Evolutionary conservation across 805 yeast genomes (phyloP), one percentile per base, ranked within the genome.

Genomic region (Ogataea nitratoaversa): DNA sequence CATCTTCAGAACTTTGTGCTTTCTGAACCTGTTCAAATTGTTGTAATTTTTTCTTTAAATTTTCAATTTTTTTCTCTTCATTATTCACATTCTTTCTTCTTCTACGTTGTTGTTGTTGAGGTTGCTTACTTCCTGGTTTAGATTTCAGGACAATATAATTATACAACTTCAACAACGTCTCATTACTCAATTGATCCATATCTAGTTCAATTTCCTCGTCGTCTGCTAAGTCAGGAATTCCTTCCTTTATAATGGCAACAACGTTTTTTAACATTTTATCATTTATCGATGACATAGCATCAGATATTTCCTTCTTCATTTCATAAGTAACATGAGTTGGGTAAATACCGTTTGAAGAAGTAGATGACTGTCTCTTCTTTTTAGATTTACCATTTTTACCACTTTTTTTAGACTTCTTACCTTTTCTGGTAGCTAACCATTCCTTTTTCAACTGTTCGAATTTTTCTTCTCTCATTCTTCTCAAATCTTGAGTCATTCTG

Each of bases 181-280:
- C 68, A 49, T 87, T 88, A 54, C 87, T 96, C 52, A 93, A 73
- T 63, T 84, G 84, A 60, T 93, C 97, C 81, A 93, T 84, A 63
- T 93, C 99, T 44, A 93, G 74, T 69, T 93, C 99, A 46, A 93
- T 93, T 68, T 93, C 98, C 42, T 91, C 98, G 53, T 88, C 91
- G 53, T 75, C 79, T 43, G 72, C 75, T 52, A 75, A 70, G 45
- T 77, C 84, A 4, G 81, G 80, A 74, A 82, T 70, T 38, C 81
- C 72, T 60, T 85, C 93, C 56, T 84, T 84, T 50, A 93, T 88
- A 47, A 93, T 88, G 37, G 84, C 78, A 46, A 91, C 74, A 25
- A 89, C 95, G 44, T 84, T 83, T 52, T 82, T 85, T 53, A 91
- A 68, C 66, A 86, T 87, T 62, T 82, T 79, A 49, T 89, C 95